Base-by-base conservation (phyloP, 345 rosid genomes). In the Cardiospermum halicacabum region DNA sequence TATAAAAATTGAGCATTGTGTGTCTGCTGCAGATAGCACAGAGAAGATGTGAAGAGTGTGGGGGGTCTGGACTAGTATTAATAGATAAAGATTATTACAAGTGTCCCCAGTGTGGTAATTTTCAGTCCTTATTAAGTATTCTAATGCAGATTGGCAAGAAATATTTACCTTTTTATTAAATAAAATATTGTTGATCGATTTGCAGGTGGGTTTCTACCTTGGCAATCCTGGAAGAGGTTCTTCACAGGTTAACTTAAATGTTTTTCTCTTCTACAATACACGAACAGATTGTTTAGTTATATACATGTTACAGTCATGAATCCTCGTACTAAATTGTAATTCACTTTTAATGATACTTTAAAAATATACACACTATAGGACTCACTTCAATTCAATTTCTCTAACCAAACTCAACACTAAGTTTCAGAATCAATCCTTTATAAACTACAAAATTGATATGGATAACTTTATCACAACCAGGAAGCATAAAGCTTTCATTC, bases 221-320 rank as follows among this genome's bases (percentile, higher is more conserved):
- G 98, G 92, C 96, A 87, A 69, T 85, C 96, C 6, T 92, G 95
- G 96, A 92, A 72, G 68, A 75, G 91, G 67, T 92, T 92, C 86
- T 89, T 91, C 77, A 79, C 94, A 24, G 94, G 97, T 71, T 89
- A 68, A 81, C 11, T 18, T 31, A 2, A 3, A 4, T 26, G 0
- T 5, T 18, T 22, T 39, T 21, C 7, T 47, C 48, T 7, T 0
- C 43, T 9, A 39, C 0, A 39, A 11, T n/a, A n/a, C n/a, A n/a
- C n/a, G n/a, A n/a, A n/a, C n/a, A n/a, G n/a, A n/a, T n/a, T n/a
- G n/a, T n/a, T n/a, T n/a, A n/a, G n/a, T n/a, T n/a, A n/a, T n/a
- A n/a, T n/a, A n/a, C n/a, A n/a, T n/a, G n/a, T n/a, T n/a, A n/a
- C n/a, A n/a, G n/a, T n/a, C n/a, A n/a, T n/a, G n/a, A n/a, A n/a